Evolutionary conservation across 371 early-diverging fungal species (phyloP).

Genomic region (Mortierella sp.): DNA sequence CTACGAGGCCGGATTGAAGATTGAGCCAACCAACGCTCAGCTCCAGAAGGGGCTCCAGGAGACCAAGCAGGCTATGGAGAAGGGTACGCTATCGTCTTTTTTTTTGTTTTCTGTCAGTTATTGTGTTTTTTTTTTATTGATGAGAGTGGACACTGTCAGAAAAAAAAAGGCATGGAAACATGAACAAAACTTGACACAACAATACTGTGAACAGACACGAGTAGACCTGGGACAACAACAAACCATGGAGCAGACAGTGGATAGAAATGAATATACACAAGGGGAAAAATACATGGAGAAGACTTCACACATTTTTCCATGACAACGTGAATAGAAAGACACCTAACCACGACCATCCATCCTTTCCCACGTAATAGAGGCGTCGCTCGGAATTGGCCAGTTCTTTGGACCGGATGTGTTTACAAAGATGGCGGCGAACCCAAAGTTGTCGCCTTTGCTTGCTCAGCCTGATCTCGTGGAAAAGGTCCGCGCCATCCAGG

Average conservation of each 20-base stretch:
- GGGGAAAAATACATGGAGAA: too few species aligned
- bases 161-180: too few species aligned
- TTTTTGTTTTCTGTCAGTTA: not conserved
- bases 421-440: conserved; percentile 84
- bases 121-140: not conserved
- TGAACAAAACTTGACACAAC: too few species aligned
- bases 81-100: conserved; percentile 35
- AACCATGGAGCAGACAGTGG: too few species aligned
- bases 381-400: conserved; percentile 56
- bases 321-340: too few species aligned
- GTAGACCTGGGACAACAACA: too few species aligned
- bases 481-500: conserved; percentile 77
- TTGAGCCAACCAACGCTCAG: conserved; percentile 81
- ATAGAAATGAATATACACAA: too few species aligned
- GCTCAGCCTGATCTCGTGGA: conserved; percentile 79
- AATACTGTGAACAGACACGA: too few species aligned
- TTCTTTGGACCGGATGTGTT: conserved; percentile 77
- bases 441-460: conserved; percentile 75
- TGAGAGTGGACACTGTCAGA: too few species aligned
- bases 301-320: too few species aligned
- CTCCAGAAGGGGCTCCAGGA: conserved; percentile 81
- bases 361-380: conserved; percentile 38
- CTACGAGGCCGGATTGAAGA: conserved; percentile 79
- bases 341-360: not conserved
- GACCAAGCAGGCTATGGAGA: conserved; percentile 66